phyloP scores from a whole-genome alignment of 257 asterid species.

The Jasminum sambac region DNA sequence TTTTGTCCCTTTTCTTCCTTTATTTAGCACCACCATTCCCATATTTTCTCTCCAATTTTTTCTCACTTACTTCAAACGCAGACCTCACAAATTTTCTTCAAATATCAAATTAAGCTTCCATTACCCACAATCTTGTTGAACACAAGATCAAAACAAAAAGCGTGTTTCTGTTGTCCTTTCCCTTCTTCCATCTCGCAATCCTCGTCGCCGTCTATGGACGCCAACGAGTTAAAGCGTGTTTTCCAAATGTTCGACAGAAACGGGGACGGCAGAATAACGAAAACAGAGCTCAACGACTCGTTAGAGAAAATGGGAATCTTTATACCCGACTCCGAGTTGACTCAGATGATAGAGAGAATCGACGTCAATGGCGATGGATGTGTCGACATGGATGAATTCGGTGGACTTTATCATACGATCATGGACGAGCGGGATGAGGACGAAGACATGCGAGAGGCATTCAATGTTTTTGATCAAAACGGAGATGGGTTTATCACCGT shows the following conservation, averaged over 20 bases:
- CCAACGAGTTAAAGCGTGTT: slow-evolving; percentile 42
- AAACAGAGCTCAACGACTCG: slow-evolving; percentile 51
- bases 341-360: slow-evolving; percentile 47
- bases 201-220: slow-evolving; percentile 34
- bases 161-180: background rate
- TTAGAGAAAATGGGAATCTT: slow-evolving; percentile 62
- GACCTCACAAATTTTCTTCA: background rate
- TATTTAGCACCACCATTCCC: slow-evolving; percentile 32
- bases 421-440: slow-evolving; percentile 57
- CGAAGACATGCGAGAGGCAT: slow-evolving; percentile 60
- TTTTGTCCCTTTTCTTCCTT: background rate
- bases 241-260: slow-evolving; percentile 61
- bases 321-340: slow-evolving; percentile 47
- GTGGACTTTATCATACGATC: slow-evolving; percentile 41
- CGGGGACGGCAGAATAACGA: slow-evolving; percentile 63
- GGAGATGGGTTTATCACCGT: slow-evolving; percentile 62
- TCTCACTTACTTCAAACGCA: background rate
- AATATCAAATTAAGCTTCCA: slow-evolving; percentile 14
- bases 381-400: slow-evolving; percentile 59
- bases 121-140: slow-evolving; percentile 39
- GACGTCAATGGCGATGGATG: slow-evolving; percentile 56
- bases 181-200: background rate
- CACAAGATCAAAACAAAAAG: slow-evolving; percentile 14
- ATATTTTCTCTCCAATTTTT: slow-evolving; percentile 23
- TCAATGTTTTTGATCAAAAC: slow-evolving; percentile 59